A percentile compares a stretch with the other conserved stretches of the same genome.
These are phyloP conservation scores for Calocybe indica DNA, from an alignment of 768 basidiomycete genomes.

Conservation along the genomic window DNA sequence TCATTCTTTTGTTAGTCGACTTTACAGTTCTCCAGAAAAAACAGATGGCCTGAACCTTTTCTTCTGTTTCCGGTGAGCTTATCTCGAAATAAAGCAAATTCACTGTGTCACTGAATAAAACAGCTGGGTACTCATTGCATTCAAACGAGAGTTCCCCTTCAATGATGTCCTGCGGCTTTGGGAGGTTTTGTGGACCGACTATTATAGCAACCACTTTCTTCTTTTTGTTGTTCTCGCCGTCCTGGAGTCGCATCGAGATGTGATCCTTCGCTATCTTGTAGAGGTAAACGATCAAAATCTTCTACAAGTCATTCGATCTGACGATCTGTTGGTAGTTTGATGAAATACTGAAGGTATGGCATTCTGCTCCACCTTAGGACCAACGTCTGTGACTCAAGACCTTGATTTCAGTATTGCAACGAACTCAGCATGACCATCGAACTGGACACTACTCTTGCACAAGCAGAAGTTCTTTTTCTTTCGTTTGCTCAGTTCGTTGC, in stretches of 20 bases:
- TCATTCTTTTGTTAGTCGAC: background rate
- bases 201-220: slow-evolving; percentile 83
- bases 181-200: slow-evolving; percentile 93
- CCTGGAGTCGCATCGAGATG: slow-evolving; percentile 91
- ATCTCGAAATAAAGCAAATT: background rate
- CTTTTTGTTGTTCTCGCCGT: slow-evolving; percentile 93
- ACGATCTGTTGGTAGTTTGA: slow-evolving; percentile 51
- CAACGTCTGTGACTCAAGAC: slow-evolving; percentile 1
- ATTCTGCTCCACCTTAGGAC: background rate
- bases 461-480: slow-evolving; percentile 94
- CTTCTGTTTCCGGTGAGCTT: slow-evolving; percentile 89
- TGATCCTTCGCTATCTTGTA: slow-evolving; percentile 90
- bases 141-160: slow-evolving; percentile 96
- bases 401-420: slow-evolving; percentile 68
- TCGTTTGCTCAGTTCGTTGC: slow-evolving; percentile 86
- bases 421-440: slow-evolving; percentile 96
- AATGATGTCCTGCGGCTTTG: slow-evolving; percentile 85
- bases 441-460: slow-evolving; percentile 89
- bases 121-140: slow-evolving; percentile 88
- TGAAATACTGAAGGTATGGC: slow-evolving; percentile 63
- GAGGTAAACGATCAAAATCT: slow-evolving; percentile 50
- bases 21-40: slow-evolving; percentile 47
- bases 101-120: background rate
- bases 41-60: slow-evolving; percentile 90
- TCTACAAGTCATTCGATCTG: background rate